Evolutionary conservation across 164 flowering plant genomes (phyloP), one percentile per base, ranked within the genome.

Genomic region (Sextonia rubra): DNA sequence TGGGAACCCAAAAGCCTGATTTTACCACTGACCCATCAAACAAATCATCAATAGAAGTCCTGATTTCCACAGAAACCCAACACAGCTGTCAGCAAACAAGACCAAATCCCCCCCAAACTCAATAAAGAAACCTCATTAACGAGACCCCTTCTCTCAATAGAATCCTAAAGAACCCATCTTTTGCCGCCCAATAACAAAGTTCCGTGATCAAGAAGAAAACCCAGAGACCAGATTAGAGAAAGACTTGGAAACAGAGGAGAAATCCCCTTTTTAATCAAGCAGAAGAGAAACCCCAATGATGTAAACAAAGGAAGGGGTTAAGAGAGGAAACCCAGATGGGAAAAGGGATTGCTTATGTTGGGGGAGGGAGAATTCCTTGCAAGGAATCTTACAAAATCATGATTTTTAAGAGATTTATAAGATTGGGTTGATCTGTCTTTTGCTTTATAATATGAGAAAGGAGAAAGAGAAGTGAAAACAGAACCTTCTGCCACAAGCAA

Each of bases 401-500:
- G 24, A 32, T 22, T 60, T 9, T 32, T 52, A 69, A 56, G 27
- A 56, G 9, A 37, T 47, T 12, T 11, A 29, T 64, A 20, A 2
- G 67, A 64, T 29, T 64, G 20, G 32, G 15, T 64, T 27, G 27
- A 6, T 29, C 12, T 64, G 27, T 64, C 5, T 14, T 29, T 27
- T 20, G n/a, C 27, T 66, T 12, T 27, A 30, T 25, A 66, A 37
- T 6, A 14, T 20, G 25, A n/a, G n/a, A n/a, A n/a, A n/a, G n/a
- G 55, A 37, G 4, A 14, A 27, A 24, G n/a, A 20, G n/a, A 24
- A 60, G n/a, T 15, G 32, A 20, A 24, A 61, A 52, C 37, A 70
- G 73, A 70, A 70, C n/a, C 73, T 70, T 60, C 73, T 60, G 52
- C 66, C 4, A 49, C 66, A 70, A 70, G 73, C 52, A 60, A 70